Base-by-base conservation (phyloP, 352 stramenopile genomes). In the Phytophthora niederhauseri region DNA sequence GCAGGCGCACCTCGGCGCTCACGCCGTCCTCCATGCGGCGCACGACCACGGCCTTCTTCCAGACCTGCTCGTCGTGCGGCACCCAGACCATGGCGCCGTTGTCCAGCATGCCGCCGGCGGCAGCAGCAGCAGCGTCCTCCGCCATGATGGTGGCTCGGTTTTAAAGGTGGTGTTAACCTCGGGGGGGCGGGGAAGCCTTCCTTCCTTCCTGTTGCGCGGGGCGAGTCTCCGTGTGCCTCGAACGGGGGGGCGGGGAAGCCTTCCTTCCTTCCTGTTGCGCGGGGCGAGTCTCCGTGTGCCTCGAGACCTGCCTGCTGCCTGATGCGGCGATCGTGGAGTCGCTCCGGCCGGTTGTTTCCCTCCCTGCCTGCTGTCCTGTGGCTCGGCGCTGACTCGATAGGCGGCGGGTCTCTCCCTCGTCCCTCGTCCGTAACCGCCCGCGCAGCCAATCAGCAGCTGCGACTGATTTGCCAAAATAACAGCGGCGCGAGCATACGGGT, bases 61-160 rank as follows among this genome's bases (percentile, higher is more conserved):
- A 95, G 8, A 95, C 85, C 57, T 89, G 70, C 53, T 81, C 64
- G 41, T 87, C 75, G 70, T 95, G 85, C 2, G 87, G 87, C 52
- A 95, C 85, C 87, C 87, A 95, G 19, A 95, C 82, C 77, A 90
- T 87, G 48, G 87, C 84, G 50, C 81, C 80, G 66, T 85, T 78
- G 70, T 90, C 82, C 41, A 91, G 66, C 72, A 85, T 81, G 41
- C 80, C 65, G 11, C 66, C 48, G 12, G 52, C 11, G 28, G 51
- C 38, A 36, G 34, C 72, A 11, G 34, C 72, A 11, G 24, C 61
- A 24, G 61, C 72, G 53, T 84, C 76, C 31, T 78, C 72, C n/a
- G 68, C 70, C 77, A 80, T 85, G 41, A 26, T 53, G 55, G 46
- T 50, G 26, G 34, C 2, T 14, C 19, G 7, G 5, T 24, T 36